A percentile compares a stretch with the other conserved stretches of the same genome.
phyloP scores from a whole-genome alignment of 202 grass and related monocot species.

The Hordeum pubiflorum region DNA sequence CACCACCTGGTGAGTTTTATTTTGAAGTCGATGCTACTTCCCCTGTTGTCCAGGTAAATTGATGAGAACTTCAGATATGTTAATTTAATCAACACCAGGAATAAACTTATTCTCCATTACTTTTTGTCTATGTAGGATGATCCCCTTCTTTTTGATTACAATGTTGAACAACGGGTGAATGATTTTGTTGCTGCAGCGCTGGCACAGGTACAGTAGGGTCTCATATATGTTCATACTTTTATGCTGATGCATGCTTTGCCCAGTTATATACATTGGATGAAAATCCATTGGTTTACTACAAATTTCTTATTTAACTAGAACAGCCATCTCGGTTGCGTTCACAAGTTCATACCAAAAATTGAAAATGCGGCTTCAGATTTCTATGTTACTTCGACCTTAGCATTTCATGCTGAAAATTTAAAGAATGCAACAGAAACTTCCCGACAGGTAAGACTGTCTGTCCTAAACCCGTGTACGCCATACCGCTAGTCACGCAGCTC shows the following conservation, averaged over 20 bases:
- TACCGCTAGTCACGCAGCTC: not conserved
- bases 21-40: conserved; percentile 75
- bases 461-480: not conserved
- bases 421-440: not conserved
- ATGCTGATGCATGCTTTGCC: not conserved
- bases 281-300: not conserved
- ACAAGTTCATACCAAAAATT: not conserved
- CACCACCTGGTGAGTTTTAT: conserved; percentile 87
- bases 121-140: conserved; percentile 60
- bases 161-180: conserved; percentile 84
- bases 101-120: conserved; percentile 8
- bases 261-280: conserved; percentile 1
- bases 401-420: not conserved
- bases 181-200: conserved; percentile 93
- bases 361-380: not conserved
- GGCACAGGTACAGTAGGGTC: conserved; percentile 55
- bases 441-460: not conserved
- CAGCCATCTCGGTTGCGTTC: not conserved
- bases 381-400: conserved; percentile 8
- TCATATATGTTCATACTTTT: not conserved
- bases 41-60: conserved; percentile 80
- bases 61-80: not conserved
- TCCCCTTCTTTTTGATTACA: conserved; percentile 84
- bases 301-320: conserved; percentile 22
- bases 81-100: not conserved